Conservation (phyloP, 1,284 basidiomycete species). For the Trichosporon ovoides region DNA sequence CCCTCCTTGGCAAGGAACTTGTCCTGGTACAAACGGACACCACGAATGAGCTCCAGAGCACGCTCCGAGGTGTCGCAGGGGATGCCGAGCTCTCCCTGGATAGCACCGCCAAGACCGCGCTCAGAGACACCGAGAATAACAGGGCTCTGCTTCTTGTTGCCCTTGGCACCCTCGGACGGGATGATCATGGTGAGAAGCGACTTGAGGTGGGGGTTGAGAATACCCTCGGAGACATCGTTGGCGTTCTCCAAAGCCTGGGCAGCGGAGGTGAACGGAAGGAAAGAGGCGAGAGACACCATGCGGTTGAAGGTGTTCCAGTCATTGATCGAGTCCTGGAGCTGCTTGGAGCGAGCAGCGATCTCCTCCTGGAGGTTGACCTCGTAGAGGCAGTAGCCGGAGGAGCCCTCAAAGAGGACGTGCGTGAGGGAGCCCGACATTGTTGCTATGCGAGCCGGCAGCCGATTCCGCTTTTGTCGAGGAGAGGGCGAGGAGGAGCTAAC, state of each 20-base stretch:
- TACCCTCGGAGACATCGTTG: conserved; percentile 95
- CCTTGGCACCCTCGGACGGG: conserved; percentile 53
- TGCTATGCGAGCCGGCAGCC: conserved; percentile 6
- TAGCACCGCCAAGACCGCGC: conserved; percentile 68
- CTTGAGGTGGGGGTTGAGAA: conserved; percentile 81
- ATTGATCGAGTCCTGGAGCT: conserved; percentile 77
- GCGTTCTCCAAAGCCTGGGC: conserved; percentile 94
- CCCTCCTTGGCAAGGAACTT: conserved; percentile 65
- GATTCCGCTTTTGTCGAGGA: background rate
- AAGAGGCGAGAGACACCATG: conserved; percentile 88
- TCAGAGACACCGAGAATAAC: conserved; percentile 83
- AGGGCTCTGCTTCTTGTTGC: conserved; percentile 64
- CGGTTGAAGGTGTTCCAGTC: conserved; percentile 88
- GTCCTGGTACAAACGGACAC: conserved; percentile 84
- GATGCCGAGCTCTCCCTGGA: conserved; percentile 71
- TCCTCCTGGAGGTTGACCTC: conserved; percentile 83
- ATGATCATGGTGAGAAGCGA: conserved; percentile 85
- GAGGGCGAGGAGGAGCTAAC: conserved; percentile 1
- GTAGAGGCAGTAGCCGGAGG: conserved; percentile 93
- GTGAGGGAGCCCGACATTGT: conserved; percentile 54
- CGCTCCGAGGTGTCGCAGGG: conserved; percentile 84
- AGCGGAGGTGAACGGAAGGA: conserved; percentile 90
- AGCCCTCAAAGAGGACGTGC: conserved; percentile 90
- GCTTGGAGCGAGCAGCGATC: conserved; percentile 74
- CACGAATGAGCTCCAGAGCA: conserved; percentile 83